Conservation (phyloP, 176 grass and related monocot genomes). For the Avena sativa region DNA sequence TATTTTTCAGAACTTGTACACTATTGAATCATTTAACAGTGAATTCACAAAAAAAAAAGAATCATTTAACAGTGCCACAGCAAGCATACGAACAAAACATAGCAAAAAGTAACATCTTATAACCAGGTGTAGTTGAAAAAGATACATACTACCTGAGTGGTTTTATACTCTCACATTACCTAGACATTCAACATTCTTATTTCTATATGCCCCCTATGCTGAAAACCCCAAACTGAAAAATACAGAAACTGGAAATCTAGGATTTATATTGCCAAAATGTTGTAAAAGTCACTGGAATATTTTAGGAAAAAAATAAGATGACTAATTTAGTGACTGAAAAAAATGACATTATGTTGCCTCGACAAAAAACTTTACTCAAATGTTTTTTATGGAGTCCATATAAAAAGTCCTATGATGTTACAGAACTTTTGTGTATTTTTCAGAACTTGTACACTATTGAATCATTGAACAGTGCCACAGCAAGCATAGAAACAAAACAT, state of each 20-base stretch:
- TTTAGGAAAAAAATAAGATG: neutral
- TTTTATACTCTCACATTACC: neutral
- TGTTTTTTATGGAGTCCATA: neutral
- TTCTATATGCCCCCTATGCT: too few relatives aligned
- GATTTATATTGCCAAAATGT: neutral
- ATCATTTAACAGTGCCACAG: neutral
- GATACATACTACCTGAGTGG: neutral
- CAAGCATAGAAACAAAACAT: neutral
- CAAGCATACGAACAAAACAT: neutral
- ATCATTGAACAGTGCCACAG: neutral
- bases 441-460: neutral
- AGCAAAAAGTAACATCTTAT: neutral
- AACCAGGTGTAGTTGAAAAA: neutral
- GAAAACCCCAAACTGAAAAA: too few relatives aligned
- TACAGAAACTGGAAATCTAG: too few relatives aligned
- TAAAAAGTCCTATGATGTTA: too few relatives aligned
- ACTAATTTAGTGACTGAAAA: neutral
- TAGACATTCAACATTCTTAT: neutral
- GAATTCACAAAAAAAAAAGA: too few relatives aligned
- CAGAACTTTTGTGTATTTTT: too few relatives aligned
- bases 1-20: neutral
- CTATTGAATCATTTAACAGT: neutral
- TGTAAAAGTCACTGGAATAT: neutral
- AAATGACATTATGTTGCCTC: neutral
- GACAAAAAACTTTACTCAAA: neutral